A percentile compares a stretch with the other conserved stretches of the same genome.
phyloP scores from a whole-genome alignment of 2,329 filamentous ascomycete species.

The Penicillium sumatraense region DNA sequence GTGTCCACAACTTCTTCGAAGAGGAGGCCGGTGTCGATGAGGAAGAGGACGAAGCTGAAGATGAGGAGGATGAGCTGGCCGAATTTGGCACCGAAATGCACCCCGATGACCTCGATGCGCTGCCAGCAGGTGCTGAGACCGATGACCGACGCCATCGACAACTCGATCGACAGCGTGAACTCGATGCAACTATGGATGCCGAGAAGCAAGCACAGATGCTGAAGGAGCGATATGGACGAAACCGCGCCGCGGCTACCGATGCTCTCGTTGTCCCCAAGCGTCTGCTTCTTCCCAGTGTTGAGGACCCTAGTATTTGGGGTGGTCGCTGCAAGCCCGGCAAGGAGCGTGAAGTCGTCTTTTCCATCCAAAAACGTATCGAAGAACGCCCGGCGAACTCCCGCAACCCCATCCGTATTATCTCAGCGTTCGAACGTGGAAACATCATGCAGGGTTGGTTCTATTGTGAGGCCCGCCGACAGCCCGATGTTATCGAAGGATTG shows the following conservation, averaged over 20 bases:
- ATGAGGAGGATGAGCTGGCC: conserved; percentile 84
- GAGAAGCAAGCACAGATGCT: conserved; percentile 89
- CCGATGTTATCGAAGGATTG: conserved; percentile 80
- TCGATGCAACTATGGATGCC: conserved; percentile 85
- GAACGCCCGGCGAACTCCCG: conserved; percentile 74
- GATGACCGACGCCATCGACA: conserved; percentile 94
- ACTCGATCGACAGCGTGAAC: conserved; percentile 87
- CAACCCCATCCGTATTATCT: conserved; percentile 81
- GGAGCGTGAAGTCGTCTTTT: conserved; percentile 86
- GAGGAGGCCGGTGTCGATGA: conserved; percentile 97
- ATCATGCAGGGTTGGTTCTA: conserved; percentile 96
- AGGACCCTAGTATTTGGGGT: conserved; percentile 95
- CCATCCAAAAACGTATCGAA: conserved; percentile 85
- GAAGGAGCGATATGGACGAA: conserved; percentile 84
- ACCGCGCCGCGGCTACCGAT: conserved; percentile 69
- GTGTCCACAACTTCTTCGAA: conserved; percentile 89
- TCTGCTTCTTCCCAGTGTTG: conserved; percentile 85
- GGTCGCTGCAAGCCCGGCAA: conserved; percentile 94
- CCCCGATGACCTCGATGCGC: conserved; percentile 82
- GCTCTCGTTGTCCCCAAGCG: conserved; percentile 81
- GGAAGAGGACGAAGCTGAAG: conserved; percentile 84
- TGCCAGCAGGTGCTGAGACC: conserved; percentile 73
- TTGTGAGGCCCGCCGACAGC: conserved; percentile 85
- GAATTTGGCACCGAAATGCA: conserved; percentile 90
- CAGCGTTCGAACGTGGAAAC: conserved; percentile 86